Base-by-base conservation (phyloP, 352 stramenopile genomes). In the Phytophthora boehmeriae region DNA sequence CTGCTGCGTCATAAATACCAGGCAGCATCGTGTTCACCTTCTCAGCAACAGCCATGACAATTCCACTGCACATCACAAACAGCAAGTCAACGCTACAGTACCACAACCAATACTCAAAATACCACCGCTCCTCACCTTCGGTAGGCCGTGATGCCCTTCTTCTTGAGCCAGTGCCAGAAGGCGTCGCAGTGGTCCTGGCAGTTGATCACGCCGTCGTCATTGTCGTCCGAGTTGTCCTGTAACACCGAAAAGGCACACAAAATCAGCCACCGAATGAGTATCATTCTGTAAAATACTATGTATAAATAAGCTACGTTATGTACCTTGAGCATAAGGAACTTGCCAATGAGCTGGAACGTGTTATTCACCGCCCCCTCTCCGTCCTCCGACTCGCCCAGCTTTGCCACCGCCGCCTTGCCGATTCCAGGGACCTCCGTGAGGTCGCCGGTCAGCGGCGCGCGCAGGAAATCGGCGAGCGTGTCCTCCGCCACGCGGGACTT, bases 311-410 rank as follows among this genome's bases (percentile, higher is more conserved):
- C 6, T 44, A 4, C 9, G 38, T 17, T 17, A 35, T 77, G 42
- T 48, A 92, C 82, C 80, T 94, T 94, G 34, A 95, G 80, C 77
- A 93, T 75, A 32, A 94, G 71, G 59, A 94, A 93, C 67, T 99
- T 98, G 73, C 95, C 97, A 65, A 99, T 97, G 28, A 99, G 86
- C 72, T 99, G 95, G 80, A 97, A 99, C n/a, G 96, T 98, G 85
- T 98, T 99, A 32, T 88, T 95, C 46, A 99, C 81, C 41, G 81
- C 73, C 28, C 98, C 93, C 36, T 71, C 59, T 16, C 68, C 76
- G 17, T 96, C 86, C 13, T 97, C 90, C 19, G 78, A 72, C 0
- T 80, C 77, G 0, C 76, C 75, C 17, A 99, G 80, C 65, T 96
- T 97, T 30, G 84, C 76, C 11, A 94, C 86, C 2, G 93, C 92